Conservation (phyloP, 768 basidiomycete genomes). For the Calocera viscosa region DNA sequence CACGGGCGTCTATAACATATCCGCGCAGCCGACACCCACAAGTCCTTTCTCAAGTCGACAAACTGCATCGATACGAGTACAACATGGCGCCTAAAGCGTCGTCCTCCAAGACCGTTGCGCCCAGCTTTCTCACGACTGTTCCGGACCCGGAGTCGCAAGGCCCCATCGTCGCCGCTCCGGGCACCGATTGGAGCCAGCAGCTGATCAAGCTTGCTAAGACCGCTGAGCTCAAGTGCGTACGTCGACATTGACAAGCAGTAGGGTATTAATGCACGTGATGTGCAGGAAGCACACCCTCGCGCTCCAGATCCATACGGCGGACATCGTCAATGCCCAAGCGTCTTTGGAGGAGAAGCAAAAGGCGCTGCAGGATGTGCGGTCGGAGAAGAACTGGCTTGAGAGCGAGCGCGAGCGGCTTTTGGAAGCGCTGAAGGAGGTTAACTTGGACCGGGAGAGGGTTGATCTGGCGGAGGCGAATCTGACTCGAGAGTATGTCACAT, state of each 20-base stretch:
- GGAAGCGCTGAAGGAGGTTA: constrained; percentile 56
- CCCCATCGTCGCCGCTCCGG: constrained; percentile 55
- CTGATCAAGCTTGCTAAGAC: constrained; percentile 77
- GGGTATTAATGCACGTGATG: not conserved
- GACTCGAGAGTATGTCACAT: constrained; percentile 47
- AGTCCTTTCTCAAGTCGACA: not conserved
- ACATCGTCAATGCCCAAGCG: constrained; percentile 73
- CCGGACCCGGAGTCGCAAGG: constrained; percentile 7
- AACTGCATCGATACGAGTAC: not conserved
- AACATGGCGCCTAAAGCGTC: constrained; percentile 1
- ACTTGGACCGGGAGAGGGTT: constrained; percentile 70
- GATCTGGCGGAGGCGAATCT: constrained; percentile 58
- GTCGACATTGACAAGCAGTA: not conserved
- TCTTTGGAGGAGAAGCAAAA: constrained; percentile 65
- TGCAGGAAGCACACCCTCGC: constrained; percentile 70
- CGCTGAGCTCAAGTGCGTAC: constrained; percentile 68
- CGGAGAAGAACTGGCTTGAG: constrained; percentile 51
- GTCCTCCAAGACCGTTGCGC: not conserved
- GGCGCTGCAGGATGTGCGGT: constrained; percentile 65
- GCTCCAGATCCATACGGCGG: constrained; percentile 73
- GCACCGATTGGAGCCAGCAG: constrained; percentile 71
- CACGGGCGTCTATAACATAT: no score
- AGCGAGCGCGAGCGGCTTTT: constrained; percentile 61
- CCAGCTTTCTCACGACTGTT: not conserved
- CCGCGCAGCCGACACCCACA: not conserved